Percentiles rank a stretch among this genome's conserved stretches.
Conservation (phyloP, 1,139 yeast species). For the Trichomonascaceae sp. region DNA sequence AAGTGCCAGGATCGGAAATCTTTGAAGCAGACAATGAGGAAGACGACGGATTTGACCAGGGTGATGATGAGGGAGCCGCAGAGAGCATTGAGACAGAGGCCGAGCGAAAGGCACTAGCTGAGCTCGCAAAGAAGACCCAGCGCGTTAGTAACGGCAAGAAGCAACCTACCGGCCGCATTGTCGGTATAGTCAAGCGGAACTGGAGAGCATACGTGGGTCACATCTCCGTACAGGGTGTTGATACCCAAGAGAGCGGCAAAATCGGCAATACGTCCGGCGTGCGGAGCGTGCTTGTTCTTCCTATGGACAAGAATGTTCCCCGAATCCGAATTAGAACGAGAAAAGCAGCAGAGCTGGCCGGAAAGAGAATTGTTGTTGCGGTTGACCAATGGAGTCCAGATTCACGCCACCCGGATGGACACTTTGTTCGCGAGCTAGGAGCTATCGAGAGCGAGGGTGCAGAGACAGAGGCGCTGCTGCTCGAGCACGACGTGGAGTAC, state of each 20-base stretch:
- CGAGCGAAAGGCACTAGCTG: conserved; percentile 62
- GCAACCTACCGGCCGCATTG: conserved; percentile 87
- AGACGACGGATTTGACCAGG: conserved; percentile 43
- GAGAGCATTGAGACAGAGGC: conserved; percentile 48
- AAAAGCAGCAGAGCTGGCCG: conserved; percentile 66
- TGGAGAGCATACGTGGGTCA: conserved; percentile 98
- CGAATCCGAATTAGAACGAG: conserved; percentile 78
- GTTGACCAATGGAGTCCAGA: conserved; percentile 85
- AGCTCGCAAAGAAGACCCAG: conserved; percentile 58
- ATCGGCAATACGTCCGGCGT: conserved; percentile 31
- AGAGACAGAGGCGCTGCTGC: conserved; percentile 85
- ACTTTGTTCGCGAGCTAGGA: conserved; percentile 81
- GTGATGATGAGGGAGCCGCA: conserved; percentile 29
- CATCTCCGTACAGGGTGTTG: conserved; percentile 67
- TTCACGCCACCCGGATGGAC: conserved; percentile 87
- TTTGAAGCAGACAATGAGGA: conserved; percentile 38
- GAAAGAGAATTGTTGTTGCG: conserved; percentile 82
- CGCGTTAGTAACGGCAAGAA: background rate
- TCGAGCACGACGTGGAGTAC: conserved; percentile 94
- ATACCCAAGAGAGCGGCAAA: no score
- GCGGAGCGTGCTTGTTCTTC: conserved; percentile 67
- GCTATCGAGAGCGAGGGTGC: conserved; percentile 87
- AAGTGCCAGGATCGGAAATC: conserved; percentile 65
- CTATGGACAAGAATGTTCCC: conserved; percentile 86
- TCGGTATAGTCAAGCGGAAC: conserved; percentile 76